Evolutionary conservation across 371 early-diverging fungal genomes (phyloP), one percentile per base, ranked within the genome.

Genomic region (Haplosporangium sp.): DNA sequence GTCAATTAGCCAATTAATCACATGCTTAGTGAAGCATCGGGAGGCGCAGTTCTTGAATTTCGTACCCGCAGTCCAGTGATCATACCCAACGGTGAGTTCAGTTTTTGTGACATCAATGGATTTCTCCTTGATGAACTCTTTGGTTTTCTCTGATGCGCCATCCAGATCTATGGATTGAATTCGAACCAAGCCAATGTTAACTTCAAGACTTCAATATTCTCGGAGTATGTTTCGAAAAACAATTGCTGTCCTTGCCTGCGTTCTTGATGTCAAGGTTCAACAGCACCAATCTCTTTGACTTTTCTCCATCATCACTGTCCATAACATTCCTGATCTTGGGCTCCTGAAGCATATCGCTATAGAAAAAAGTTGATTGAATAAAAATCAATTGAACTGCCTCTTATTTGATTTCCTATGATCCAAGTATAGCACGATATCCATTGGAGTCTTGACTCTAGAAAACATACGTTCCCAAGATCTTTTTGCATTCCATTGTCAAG

Each of bases 61-160:
- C 42, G 20, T 86, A 92, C 90, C 94, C 40, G 93, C 88, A 1
- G 90, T 87, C 95, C 95, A 96, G 72, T 94, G 89, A 47, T 90
- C 90, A 82, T 96, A 96, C 48, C 77, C 87, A 7, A 96, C 72
- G 7, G 86, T 84, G 8, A 96, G 67, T 6, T 85, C 67, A 65
- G 94, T 88, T 48, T 72, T 65, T 2, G 88, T 77, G 8, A 91
- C 20, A 0, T 86, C 89, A 42, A 87, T 72, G 0, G 79, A 85
- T 65, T 91, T 85, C 37, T 88, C 78, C 19, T 86, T 76, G 19
- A 90, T 86, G 19, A 88, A 71, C 38, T 84, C 81, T 35, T 81
- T 76, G 1, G 87, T 82, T 58, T 82, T 82, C 39, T 85, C 81
- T 55, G 89, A 84, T 17, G 91, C 76, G 62, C 85, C 83, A 10